These are phyloP conservation scores for Leishmania major DNA, from an alignment of 208 protist species.

Conservation along the genomic window DNA sequence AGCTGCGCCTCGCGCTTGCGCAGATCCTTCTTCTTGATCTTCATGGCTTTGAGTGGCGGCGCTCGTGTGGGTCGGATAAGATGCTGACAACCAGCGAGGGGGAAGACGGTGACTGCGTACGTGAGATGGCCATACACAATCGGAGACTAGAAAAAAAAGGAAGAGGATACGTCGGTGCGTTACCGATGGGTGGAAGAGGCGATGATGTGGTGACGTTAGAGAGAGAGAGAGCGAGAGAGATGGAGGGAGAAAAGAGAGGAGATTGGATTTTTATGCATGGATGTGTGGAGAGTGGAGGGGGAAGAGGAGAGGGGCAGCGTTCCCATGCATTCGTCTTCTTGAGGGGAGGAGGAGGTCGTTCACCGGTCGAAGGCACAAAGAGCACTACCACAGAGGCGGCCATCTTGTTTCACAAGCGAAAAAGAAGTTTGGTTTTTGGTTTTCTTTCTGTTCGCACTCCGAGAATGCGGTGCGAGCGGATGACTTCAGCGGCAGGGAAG, in stretches of 20 bases:
- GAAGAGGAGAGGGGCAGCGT: neutral
- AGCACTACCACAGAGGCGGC: neutral
- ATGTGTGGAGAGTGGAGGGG: neutral
- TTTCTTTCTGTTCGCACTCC: neutral
- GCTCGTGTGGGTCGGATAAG: neutral
- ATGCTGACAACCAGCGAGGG: neutral
- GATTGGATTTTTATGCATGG: neutral
- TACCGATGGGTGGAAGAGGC: neutral
- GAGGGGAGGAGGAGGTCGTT: no score
- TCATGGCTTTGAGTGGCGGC: constrained; percentile 42
- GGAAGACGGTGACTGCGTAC: neutral
- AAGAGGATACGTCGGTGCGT: neutral
- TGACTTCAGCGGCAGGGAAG: neutral
- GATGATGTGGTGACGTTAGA: neutral
- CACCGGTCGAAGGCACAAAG: neutral
- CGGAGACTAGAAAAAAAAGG: neutral
- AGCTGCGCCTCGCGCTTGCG: constrained; percentile 82
- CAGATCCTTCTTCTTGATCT: constrained; percentile 92
- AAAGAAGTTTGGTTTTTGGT: neutral
- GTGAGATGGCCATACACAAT: neutral
- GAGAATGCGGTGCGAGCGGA: neutral
- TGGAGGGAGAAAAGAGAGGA: neutral
- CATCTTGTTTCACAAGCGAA: neutral
- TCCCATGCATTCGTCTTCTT: neutral
- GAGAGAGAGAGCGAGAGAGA: neutral